A percentile compares a stretch with the other conserved stretches of the same genome.
Evolutionary conservation across 371 early-diverging fungal genomes (phyloP).

Genomic region (Mortierella sp.): DNA sequence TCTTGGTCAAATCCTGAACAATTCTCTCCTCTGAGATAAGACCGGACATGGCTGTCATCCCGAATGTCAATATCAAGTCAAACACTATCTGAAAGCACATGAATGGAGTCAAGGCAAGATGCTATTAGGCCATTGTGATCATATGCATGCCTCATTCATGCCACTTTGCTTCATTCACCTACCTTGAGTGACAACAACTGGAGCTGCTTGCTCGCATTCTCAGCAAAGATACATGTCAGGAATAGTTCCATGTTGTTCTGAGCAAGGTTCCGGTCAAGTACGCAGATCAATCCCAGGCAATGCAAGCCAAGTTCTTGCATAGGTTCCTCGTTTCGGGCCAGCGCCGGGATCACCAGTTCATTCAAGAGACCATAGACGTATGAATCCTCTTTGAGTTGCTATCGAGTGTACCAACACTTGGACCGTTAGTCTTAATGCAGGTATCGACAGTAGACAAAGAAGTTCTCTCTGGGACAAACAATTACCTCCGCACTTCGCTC

Average conservation of each 20-base stretch:
- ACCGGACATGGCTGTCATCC: constrained; percentile 56
- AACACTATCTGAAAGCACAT: constrained; percentile 63
- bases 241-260: constrained; percentile 50
- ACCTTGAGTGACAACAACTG: constrained; percentile 37
- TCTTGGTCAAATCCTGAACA: constrained; percentile 24
- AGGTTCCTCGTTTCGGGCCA: constrained; percentile 73
- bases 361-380: constrained; percentile 82
- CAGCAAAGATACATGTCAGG: constrained; percentile 50
- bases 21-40: constrained; percentile 53
- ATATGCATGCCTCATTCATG: too few species aligned
- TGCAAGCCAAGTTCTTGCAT: constrained; percentile 82
- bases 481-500: constrained; percentile 71
- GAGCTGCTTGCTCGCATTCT: constrained; percentile 40
- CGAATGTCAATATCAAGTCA: constrained; percentile 68
- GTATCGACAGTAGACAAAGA: too few species aligned
- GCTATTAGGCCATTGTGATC: constrained; percentile 52
- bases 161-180: neutral
- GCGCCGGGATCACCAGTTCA: constrained; percentile 82
- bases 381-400: constrained; percentile 76
- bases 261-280: constrained; percentile 63
- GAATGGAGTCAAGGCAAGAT: neutral
- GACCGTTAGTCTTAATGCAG: too few species aligned
- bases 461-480: too few species aligned
- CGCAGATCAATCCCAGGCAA: constrained; percentile 83
- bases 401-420: neutral